Conservation (phyloP, 129 eudicot genomes). For the Oenanthe sinensis region DNA sequence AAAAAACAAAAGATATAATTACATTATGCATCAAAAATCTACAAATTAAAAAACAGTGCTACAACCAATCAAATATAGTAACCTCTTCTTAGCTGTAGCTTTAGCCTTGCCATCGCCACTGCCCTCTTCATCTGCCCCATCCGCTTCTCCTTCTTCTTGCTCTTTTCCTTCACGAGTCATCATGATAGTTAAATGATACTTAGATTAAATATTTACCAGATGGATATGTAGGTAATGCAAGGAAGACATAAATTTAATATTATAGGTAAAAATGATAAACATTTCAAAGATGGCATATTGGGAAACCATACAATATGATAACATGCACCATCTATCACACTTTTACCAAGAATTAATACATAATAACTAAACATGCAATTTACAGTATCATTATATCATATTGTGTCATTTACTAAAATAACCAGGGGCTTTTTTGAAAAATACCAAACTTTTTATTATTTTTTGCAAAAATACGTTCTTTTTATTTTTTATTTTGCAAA, state of each 20-base stretch:
- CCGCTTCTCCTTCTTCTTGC: constrained; percentile 2
- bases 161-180: not conserved
- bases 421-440: too few relatives aligned
- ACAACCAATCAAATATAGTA: not conserved
- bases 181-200: not conserved
- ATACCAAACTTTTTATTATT: too few relatives aligned
- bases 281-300: not conserved
- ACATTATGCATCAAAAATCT: not conserved
- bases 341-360: not conserved
- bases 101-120: not conserved
- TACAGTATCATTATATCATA: not conserved
- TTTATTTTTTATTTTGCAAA: too few relatives aligned
- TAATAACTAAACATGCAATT: not conserved
- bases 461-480: too few relatives aligned
- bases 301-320: not conserved
- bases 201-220: not conserved
- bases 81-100: not conserved
- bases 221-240: not conserved
- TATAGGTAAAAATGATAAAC: not conserved
- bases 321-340: not conserved
- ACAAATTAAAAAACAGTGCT: not conserved
- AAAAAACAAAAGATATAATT: too few relatives aligned
- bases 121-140: not conserved
- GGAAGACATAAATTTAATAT: not conserved
- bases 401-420: not conserved